Conservation (phyloP, 164 flowering plant species). For the Platanus orientalis region DNA sequence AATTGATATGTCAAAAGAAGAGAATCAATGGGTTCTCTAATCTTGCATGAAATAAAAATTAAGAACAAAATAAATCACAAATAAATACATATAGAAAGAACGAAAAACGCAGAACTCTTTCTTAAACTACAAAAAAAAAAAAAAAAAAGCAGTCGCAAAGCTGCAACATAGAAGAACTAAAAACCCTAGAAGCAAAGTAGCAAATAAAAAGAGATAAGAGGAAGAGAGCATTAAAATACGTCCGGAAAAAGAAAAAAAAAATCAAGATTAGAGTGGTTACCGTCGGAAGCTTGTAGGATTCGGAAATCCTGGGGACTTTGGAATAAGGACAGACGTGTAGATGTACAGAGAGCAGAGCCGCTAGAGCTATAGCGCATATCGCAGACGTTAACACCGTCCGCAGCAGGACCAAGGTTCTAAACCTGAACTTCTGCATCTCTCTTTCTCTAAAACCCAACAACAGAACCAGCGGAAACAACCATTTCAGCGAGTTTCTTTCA, state of each 20-base stretch:
- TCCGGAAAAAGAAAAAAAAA: not conserved
- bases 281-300: conserved; percentile 47
- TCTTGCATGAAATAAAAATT: too few species aligned
- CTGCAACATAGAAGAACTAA: not conserved
- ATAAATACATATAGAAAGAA: not conserved
- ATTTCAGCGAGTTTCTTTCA: not conserved
- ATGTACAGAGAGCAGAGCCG: conserved; percentile 56
- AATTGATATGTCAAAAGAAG: too few species aligned
- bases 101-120: not conserved
- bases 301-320: conserved; percentile 34
- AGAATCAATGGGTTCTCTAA: too few species aligned
- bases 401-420: conserved; percentile 29
- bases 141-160: not conserved
- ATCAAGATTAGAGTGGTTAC: conserved; percentile 13
- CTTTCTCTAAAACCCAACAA: not conserved
- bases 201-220: not conserved
- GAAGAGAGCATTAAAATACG: not conserved
- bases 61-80: too few species aligned
- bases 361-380: conserved; percentile 43
- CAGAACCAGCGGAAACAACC: not conserved
- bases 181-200: not conserved
- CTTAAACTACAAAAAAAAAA: not conserved
- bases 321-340: conserved; percentile 42
- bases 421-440: conserved; percentile 48
- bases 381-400: conserved; percentile 54